Base-by-base conservation (phyloP, 257 asterid species). In the Anisodus tanguticus region DNA sequence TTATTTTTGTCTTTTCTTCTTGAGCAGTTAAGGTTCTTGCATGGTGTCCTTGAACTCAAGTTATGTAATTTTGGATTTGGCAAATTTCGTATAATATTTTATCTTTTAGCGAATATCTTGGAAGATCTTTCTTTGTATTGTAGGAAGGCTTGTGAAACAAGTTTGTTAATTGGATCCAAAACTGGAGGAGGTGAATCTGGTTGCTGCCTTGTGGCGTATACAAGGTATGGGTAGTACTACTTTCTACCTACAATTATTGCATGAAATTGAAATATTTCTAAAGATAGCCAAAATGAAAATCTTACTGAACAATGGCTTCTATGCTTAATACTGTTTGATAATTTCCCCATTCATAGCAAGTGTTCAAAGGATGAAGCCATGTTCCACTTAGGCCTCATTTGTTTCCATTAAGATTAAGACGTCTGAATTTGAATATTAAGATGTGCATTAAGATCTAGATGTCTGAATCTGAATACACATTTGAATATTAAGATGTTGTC, bases 131-230 rank as follows among this genome's bases (percentile, higher is more conserved):
- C 79, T 71, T n/a, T 43, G 79, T 43, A 41, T 16, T 43, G 4
- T 43, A n/a, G 57, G 57, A 71, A 45, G 37, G 79, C 37, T 16
- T 9, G 12, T 71, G 31, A 16, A 63, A 9, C 37, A n/a, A 71
- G 35, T 71, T 71, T 45, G 57, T 71, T 19, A 41, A 43, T 70
- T 43, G 54, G 37, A 70, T 51, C 35, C 17, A 43, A 43, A 70
- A 37, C 35, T 43, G 55, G 15, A 70, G 79, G 15, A 43, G 79
- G 79, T n/a, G 77, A 16, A 39, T 39, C 51, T 39, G 77, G 77
- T 68, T 69, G 78, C 78, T 16, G 78, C 26, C 5, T 8, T 69
- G 19, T 69, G 78, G 22, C 78, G 41, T 69, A 41, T 16, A 69
- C 54, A 41, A 69, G 78, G 78, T 69, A 58, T 16, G 63, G 19